These are phyloP conservation scores for Thielaviopsis euricoi DNA, from an alignment of 2,329 filamentous ascomycete genomes.

Conservation along the genomic window DNA sequence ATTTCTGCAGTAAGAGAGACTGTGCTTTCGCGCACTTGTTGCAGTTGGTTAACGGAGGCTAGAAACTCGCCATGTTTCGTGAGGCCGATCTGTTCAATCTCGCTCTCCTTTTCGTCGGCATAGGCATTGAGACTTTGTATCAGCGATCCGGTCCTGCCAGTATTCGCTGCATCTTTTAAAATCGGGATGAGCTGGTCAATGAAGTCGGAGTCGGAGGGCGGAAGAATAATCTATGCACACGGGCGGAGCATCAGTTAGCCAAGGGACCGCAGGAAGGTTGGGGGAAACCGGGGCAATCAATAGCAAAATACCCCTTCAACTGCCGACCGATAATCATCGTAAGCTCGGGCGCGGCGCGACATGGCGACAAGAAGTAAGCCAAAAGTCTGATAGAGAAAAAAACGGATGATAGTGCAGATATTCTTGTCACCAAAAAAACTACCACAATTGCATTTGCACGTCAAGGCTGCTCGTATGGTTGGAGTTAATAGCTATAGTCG, in stretches of 20 bases:
- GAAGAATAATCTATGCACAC: conserved; percentile 62
- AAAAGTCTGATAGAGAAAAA: neutral
- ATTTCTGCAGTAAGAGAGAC: conserved; percentile 82
- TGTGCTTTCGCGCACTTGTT: conserved; percentile 79
- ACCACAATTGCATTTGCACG: too few relatives aligned
- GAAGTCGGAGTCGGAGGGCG: conserved; percentile 82
- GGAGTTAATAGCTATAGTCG: too few relatives aligned
- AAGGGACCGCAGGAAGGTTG: neutral
- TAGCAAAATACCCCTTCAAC: conserved; percentile 26
- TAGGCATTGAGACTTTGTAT: conserved; percentile 35
- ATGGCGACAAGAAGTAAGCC: conserved; percentile 17
- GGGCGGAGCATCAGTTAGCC: conserved; percentile 10
- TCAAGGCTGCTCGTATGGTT: too few relatives aligned
- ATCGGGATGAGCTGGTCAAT: conserved; percentile 90
- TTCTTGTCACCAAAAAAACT: neutral
- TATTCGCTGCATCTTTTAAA: conserved; percentile 75
- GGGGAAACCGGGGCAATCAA: neutral
- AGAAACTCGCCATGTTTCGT: conserved; percentile 96
- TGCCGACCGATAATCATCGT: conserved; percentile 30
- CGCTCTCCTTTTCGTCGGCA: conserved; percentile 68
- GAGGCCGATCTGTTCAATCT: conserved; percentile 88
- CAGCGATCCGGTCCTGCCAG: conserved; percentile 17
- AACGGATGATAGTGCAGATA: neutral
- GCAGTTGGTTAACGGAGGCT: conserved; percentile 81
- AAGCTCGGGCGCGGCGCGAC: conserved; percentile 28